Evolutionary conservation across 1,284 basidiomycete genomes (phyloP), one percentile per base, ranked within the genome.

Genomic region (Irpex rosettiformis): DNA sequence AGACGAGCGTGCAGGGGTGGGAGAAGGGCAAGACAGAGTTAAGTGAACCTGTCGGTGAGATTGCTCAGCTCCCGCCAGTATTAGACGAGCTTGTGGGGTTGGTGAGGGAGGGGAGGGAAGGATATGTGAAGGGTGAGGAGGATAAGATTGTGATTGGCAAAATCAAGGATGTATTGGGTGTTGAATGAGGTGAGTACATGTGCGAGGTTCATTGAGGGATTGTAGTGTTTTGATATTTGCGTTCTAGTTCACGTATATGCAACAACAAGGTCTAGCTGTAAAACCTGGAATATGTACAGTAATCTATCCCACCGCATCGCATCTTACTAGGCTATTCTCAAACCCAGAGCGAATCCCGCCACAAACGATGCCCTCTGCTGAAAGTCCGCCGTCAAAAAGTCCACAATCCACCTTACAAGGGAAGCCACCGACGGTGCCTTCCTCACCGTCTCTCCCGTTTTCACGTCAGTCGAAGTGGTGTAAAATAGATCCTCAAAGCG

Each of bases 311-410:
- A n/a, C n/a, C n/a, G n/a, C n/a, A n/a, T n/a, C n/a, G n/a, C n/a
- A n/a, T n/a, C n/a, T n/a, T n/a, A n/a, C n/a, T 59, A 75, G 27
- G 73, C 74, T 8, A 91, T 70, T 51, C 89, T 78, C 54, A 93
- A 65, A 11, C 90, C 90, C 49, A 93, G 73, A 2, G 76, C 77
- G 60, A 93, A 77, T 4, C 91, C 90, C 7, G 83, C 89, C 43
- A 89, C 65, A 70, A 93, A 93, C 4, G 87, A 84, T 3, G 89
- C 90, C 59, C 91, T 76, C 16, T 85, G 91, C 70, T 95, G 95
- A 77, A 98, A 98, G 72, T 97, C 92, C 24, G 93, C 90, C 0
- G 92, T 93, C 69, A 98, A 77, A 77, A 98, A 98, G 73, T 94
- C 79, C 37, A 94, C 76, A 25, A 91, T 68, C 83, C 89, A 86